Evolutionary conservation across 176 grass and related monocot genomes (phyloP).

Genomic region (Zea luxurians): DNA sequence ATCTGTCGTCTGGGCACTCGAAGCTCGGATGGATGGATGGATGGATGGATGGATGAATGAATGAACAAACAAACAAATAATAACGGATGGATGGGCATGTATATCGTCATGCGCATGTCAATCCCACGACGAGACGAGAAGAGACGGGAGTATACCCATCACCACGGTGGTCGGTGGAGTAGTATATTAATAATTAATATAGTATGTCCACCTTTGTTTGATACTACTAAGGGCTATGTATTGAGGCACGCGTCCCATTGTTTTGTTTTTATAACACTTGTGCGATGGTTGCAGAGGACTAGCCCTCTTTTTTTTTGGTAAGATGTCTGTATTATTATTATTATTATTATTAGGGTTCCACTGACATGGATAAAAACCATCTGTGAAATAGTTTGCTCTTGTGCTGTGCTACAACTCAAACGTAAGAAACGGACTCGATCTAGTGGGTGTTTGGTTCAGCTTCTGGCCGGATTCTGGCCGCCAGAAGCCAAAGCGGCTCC

Average conservation of each 20-base stretch:
- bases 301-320: slow-evolving; percentile 14
- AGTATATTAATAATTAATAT: neutral
- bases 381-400: neutral
- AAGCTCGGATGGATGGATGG: neutral
- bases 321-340: too few relatives aligned
- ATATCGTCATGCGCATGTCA: too few relatives aligned
- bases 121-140: too few relatives aligned
- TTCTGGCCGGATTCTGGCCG: too few relatives aligned
- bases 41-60: neutral
- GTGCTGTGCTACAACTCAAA: neutral
- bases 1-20: neutral
- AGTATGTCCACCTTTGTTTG: neutral
- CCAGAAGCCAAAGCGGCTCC: too few relatives aligned
- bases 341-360: neutral
- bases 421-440: neutral
- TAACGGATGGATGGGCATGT: neutral
- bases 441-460: too few relatives aligned
- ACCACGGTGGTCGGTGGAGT: neutral
- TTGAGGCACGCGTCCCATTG: slow-evolving; percentile 12
- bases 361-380: neutral
- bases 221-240: neutral
- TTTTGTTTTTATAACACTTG: slow-evolving; percentile 24
- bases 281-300: slow-evolving; percentile 22
- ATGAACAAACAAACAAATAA: neutral
- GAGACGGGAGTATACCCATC: too few relatives aligned